Conservation (phyloP, 2,329 filamentous ascomycete species). For the Exophiala lecanii-corni region DNA sequence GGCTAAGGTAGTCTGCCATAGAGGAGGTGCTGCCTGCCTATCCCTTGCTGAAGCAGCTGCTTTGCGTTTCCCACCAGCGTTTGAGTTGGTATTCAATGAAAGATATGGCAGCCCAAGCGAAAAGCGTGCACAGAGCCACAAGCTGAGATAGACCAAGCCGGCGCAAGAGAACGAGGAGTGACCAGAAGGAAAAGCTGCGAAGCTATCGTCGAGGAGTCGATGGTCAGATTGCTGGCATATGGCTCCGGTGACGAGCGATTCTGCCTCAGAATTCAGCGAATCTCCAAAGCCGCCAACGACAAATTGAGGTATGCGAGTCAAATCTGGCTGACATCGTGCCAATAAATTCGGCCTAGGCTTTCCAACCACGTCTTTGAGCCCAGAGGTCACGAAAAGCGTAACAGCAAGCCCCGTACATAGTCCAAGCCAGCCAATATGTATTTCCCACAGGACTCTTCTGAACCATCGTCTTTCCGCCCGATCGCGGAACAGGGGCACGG, state of each 20-base stretch:
- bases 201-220: constrained; percentile 65
- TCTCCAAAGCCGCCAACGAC: constrained; percentile 58
- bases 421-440: constrained; percentile 77
- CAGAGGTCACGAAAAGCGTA: constrained; percentile 74
- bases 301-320: constrained; percentile 54
- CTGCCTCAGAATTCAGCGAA: constrained; percentile 46
- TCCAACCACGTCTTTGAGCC: constrained; percentile 70
- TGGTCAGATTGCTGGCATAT: constrained; percentile 67
- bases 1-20: constrained; percentile 65
- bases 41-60: constrained; percentile 42
- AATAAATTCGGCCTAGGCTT: constrained; percentile 61
- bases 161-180: constrained; percentile 71
- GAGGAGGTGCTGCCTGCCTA: constrained; percentile 73
- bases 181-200: constrained; percentile 75
- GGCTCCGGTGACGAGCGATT: constrained; percentile 64
- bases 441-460: constrained; percentile 81
- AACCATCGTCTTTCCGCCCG: constrained; percentile 46
- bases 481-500: constrained; percentile 45
- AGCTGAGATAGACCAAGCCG: constrained; percentile 75
- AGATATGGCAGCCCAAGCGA: constrained; percentile 41
- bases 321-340: constrained; percentile 69
- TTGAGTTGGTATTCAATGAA: constrained; percentile 8
- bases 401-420: constrained; percentile 66
- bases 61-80: constrained; percentile 3
- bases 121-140: constrained; percentile 69